Base-by-base conservation (phyloP, 2,329 filamentous ascomycete genomes). In the Fusarium algeriense region DNA sequence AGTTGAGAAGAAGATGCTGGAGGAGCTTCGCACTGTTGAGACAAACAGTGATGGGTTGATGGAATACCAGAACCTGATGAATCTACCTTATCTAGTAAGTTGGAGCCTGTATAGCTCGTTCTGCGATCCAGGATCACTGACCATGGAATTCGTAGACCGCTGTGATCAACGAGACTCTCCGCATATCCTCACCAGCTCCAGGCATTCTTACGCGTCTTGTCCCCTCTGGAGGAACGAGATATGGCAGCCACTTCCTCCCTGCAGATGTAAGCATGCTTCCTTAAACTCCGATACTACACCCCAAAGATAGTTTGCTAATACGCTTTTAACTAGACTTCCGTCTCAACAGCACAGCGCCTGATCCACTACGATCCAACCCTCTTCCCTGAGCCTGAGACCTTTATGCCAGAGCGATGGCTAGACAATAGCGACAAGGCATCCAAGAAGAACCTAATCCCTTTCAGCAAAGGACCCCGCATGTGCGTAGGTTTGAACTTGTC, bases 321-420 rank as follows among this genome's bases (percentile, higher is more conserved):
- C 12, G 3, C 11, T 12, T n/a, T 8, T 7, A 4, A 17, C 7
- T 10, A 37, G 34, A 52, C 48, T 6, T 37, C 48, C 12, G 34
- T 52, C 17, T 52, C 34, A n/a, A 52, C 34, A 15, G 48, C 48
- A 12, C 48, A 52, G 6, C 48, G 48, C 12, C 32, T 52, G 17
- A 52, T 52, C 34, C 48, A 52, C 23, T 37, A 52, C 6, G 48
- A 28, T 20, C 20, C 34, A n/a, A 10, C 19, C 17, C 12, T 37
- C 3, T 37, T 52, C 9, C 48, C 48, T 0, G 46, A 49, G n/a
- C 48, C 32, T 20, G 48, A 52, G 8, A 52, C 34, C 8, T 52
- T 28, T 14, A 52, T 52, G 48, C 48, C 48, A 6, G 48, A 52
- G 5, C 17, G 48, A 28, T 52, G 48, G 48, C 20, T 52, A 2